Conservation (phyloP, 768 basidiomycete genomes). For the Mycena rosella region DNA sequence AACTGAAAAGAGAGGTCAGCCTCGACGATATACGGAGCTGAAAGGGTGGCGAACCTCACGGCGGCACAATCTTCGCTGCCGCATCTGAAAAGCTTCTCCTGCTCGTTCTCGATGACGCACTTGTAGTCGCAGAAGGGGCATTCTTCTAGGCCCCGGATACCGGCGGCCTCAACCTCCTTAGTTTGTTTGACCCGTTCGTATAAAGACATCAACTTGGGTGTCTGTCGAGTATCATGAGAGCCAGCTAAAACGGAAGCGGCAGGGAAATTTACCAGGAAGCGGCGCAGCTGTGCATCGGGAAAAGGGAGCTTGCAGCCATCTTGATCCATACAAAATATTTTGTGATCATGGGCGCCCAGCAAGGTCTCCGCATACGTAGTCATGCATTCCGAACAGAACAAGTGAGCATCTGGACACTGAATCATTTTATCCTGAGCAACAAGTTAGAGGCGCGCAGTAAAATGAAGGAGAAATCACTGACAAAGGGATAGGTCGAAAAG, state of each 20-base stretch:
- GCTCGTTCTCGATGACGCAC: conserved; percentile 76
- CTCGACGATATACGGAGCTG: background rate
- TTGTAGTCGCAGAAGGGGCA: conserved; percentile 94
- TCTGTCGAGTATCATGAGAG: conserved; percentile 20
- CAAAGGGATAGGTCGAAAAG: conserved; percentile 79
- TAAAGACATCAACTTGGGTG: conserved; percentile 73
- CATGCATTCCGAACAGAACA: conserved; percentile 86
- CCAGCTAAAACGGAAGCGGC: background rate
- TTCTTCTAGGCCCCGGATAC: conserved; percentile 84
- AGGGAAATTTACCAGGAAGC: conserved; percentile 61
- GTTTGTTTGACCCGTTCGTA: conserved; percentile 83
- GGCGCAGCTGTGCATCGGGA: conserved; percentile 73
- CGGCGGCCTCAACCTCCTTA: conserved; percentile 84
- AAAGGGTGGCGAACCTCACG: conserved; percentile 49
- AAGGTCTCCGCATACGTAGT: conserved; percentile 74
- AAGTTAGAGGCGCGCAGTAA: conserved; percentile 7
- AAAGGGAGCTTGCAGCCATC: conserved; percentile 79
- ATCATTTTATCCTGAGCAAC: conserved; percentile 78
- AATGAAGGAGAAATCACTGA: conserved; percentile 51
- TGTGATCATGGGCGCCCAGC: conserved; percentile 72
- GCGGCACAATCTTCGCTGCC: conserved; percentile 76
- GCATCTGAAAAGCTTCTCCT: conserved; percentile 73
- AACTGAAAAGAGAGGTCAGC: conserved; percentile 55
- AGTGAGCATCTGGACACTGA: conserved; percentile 90
- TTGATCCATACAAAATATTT: conserved; percentile 86